A percentile compares a stretch with the other conserved stretches of the same genome.
Evolutionary conservation across 495 filamentous ascomycete genomes (phyloP).

Genomic region (Aspergillus hancockii): DNA sequence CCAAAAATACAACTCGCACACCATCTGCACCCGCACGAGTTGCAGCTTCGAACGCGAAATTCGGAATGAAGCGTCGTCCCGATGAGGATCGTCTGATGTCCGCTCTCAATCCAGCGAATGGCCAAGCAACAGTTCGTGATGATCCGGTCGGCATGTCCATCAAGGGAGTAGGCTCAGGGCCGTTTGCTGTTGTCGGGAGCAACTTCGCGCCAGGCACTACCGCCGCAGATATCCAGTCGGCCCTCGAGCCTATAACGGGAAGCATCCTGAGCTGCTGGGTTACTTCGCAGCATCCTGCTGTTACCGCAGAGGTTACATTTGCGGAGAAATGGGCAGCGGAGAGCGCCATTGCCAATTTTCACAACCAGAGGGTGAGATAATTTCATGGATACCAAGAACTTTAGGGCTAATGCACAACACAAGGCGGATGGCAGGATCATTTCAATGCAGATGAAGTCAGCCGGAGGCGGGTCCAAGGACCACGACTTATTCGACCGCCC

Average conservation of each 20-base stretch:
- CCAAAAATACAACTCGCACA: conserved; percentile 31
- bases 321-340: conserved; percentile 76
- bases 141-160: conserved; percentile 65
- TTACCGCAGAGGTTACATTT: conserved; percentile 86
- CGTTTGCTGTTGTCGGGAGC: conserved; percentile 78
- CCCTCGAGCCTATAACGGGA: conserved; percentile 72
- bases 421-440: conserved; percentile 87
- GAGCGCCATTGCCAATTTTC: conserved; percentile 76
- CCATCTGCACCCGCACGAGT: conserved; percentile 23
- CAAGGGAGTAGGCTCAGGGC: conserved; percentile 69
- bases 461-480: conserved; percentile 31
- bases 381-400: no score
- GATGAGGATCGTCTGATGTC: conserved; percentile 40
- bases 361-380: conserved; percentile 74
- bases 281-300: conserved; percentile 66
- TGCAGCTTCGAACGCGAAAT: conserved; percentile 27
- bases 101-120: conserved; percentile 32
- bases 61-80: conserved; percentile 35
- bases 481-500: conserved; percentile 34
- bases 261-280: conserved; percentile 72
- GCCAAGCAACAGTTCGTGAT: conserved; percentile 30
- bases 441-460: conserved; percentile 68
- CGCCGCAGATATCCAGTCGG: conserved; percentile 88
- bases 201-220: conserved; percentile 95
- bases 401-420: conserved; percentile 6